Base-by-base conservation (phyloP, 495 filamentous ascomycete species). In the Penicillium simplicissimum region DNA sequence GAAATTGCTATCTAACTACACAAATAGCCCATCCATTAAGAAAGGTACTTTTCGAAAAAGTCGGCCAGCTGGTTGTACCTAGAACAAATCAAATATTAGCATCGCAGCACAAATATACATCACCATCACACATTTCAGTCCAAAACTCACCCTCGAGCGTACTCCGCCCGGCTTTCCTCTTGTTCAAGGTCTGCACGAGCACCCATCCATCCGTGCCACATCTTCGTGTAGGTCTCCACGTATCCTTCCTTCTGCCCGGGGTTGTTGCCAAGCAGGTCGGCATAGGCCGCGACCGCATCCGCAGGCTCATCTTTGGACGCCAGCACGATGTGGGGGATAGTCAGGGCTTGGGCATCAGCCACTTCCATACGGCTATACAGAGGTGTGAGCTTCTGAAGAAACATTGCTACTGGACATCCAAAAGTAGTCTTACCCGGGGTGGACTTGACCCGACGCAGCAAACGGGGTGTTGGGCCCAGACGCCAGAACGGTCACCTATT, bases 181-280 rank as follows among this genome's bases (percentile, higher is more conserved):
- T 81, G 68, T 33, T 75, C 73, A 11, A 87, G 62, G n/a, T 85
- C 69, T 0, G 84, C 82, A 37, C 85, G 74, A 0, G 85, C 82
- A 2, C 83, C 82, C 86, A 88, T 88, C 83, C 85, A 88, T 17
- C 85, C 85, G 62, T 87, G 85, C 70, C 75, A 76, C 82, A 84
- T 83, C 6, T 59, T 76, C 1, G 60, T 45, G 58, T 85, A 87
- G 6, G 73, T 82, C 63, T 86, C 81, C 4, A 87, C 78, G 51
- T 73, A 59, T 0, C 74, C 77, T 15, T 53, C 67, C 36, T 72
- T 69, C 8, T 69, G 76, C 28, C 28, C 28, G 6, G 28, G 28
- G n/a, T 74, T 75, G 21, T 69, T 71, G 4, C 69, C 65, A 4
- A 85, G 63, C 0, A 76, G 63, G 52, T 76, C 53, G 1, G 62